Evolutionary conservation across 78 protist species (phyloP).

Genomic region (Dictyostelium purpureum): DNA sequence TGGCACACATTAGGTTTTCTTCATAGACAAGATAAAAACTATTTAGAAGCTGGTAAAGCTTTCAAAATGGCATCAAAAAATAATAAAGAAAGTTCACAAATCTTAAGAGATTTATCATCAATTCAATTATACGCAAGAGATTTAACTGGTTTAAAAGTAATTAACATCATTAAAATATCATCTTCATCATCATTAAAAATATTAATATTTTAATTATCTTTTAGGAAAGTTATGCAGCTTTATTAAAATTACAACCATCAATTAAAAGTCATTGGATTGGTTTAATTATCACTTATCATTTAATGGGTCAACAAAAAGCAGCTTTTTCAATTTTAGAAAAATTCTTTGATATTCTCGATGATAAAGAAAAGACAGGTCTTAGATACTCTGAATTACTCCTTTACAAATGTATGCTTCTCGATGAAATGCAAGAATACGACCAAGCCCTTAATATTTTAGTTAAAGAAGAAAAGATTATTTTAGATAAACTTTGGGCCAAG

Average conservation of each 20-base stretch:
- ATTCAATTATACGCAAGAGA: slow-evolving; percentile 92
- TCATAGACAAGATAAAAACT: slow-evolving; percentile 91
- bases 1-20: slow-evolving; percentile 96
- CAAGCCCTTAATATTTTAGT: slow-evolving; percentile 17
- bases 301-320: slow-evolving; percentile 43
- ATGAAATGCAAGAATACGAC: slow-evolving; percentile 58
- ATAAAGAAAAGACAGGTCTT: slow-evolving; percentile 4
- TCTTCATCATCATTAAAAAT: neutral
- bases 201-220: neutral
- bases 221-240: slow-evolving; percentile 80
- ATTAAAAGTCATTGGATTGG: slow-evolving; percentile 87
- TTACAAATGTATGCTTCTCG: slow-evolving; percentile 63
- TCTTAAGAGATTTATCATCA: slow-evolving; percentile 86
- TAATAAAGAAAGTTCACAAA: slow-evolving; percentile 88
- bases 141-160: slow-evolving; percentile 80
- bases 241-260: slow-evolving; percentile 84
- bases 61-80: slow-evolving; percentile 87
- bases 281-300: slow-evolving; percentile 86
- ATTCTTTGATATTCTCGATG: slow-evolving; percentile 24
- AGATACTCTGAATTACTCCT: slow-evolving; percentile 70
- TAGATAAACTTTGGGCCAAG: slow-evolving; percentile 65
- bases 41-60: slow-evolving; percentile 93
- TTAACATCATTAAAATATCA: neutral
- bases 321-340: slow-evolving; percentile 76
- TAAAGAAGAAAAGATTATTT: slow-evolving; percentile 7